Conservation (phyloP, 345 rosid species). For the Moricandia moricandioides region DNA sequence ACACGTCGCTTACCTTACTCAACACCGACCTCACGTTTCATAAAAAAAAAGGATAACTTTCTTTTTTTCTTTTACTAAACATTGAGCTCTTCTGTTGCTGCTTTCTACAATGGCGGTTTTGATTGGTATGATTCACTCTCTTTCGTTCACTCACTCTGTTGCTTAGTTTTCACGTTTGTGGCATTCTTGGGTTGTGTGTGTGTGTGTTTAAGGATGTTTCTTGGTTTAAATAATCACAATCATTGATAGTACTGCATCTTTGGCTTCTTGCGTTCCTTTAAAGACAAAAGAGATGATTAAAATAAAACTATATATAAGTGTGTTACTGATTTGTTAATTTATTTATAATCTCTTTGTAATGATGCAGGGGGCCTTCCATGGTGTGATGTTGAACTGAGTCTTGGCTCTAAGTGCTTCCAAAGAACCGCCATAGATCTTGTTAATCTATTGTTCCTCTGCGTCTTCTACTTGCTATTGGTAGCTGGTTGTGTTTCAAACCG, state of each 20-base stretch:
- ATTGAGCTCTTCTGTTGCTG: not conserved
- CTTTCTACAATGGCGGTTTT: slow-evolving; percentile 34
- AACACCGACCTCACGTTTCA: not conserved
- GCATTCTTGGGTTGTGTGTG: slow-evolving; percentile 15
- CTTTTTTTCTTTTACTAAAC: too few relatives aligned
- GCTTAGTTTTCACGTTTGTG: not conserved
- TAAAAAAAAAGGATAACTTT: not conserved
- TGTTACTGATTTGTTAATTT: too few relatives aligned
- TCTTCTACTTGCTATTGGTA: slow-evolving; percentile 54
- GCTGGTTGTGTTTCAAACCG: slow-evolving; percentile 32
- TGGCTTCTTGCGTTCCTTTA: slow-evolving; percentile 21
- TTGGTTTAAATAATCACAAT: slow-evolving; percentile 11
- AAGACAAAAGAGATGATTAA: not conserved
- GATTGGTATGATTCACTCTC: slow-evolving; percentile 8
- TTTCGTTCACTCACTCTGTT: not conserved
- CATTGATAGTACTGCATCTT: slow-evolving; percentile 4
- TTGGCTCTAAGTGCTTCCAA: slow-evolving; percentile 53
- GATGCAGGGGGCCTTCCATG: slow-evolving; percentile 50
- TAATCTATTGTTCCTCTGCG: slow-evolving; percentile 52
- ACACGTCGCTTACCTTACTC: not conserved
- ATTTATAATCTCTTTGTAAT: not conserved
- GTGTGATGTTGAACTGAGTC: slow-evolving; percentile 50
- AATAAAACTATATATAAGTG: too few relatives aligned
- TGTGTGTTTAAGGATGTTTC: not conserved
- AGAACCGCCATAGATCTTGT: slow-evolving; percentile 53